phyloP scores from a whole-genome alignment of 495 filamentous ascomycete species.

The Aspergillus leporis region DNA sequence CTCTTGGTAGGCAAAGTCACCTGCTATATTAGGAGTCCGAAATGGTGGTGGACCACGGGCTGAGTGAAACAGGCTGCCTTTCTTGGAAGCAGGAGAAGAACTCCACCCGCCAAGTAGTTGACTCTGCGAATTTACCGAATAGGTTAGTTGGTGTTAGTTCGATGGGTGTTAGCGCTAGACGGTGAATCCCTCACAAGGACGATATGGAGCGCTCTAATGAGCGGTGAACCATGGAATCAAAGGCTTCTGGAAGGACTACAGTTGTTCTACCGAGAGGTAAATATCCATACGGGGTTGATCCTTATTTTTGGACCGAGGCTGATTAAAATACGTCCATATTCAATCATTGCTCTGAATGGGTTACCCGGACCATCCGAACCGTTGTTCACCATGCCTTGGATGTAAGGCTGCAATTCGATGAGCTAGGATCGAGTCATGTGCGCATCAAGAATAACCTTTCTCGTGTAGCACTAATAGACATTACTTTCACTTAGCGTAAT shows the following conservation, averaged over 20 bases:
- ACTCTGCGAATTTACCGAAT: background rate
- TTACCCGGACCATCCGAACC: no score
- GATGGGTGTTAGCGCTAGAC: background rate
- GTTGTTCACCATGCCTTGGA: background rate
- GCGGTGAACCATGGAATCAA: slow-evolving; percentile 24
- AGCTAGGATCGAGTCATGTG: background rate
- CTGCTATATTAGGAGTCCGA: background rate
- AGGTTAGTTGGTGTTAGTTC: background rate
- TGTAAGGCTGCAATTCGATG: background rate
- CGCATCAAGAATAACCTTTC: background rate
- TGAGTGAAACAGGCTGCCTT: background rate
- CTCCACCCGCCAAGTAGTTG: background rate
- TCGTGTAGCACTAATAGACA: background rate
- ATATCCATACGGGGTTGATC: slow-evolving; percentile 15
- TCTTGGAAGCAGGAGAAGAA: background rate
- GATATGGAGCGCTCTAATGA: slow-evolving; percentile 10
- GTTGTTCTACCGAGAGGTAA: slow-evolving; percentile 18
- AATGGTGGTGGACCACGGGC: background rate
- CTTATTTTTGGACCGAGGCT: slow-evolving; percentile 11
- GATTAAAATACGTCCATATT: background rate
- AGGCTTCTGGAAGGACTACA: slow-evolving; percentile 21
- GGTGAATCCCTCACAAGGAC: background rate
- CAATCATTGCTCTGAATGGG: background rate
- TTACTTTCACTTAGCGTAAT: background rate
- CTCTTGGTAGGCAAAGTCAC: background rate